Evolutionary conservation across 371 early-diverging fungal species (phyloP), one percentile per base, ranked within the genome.

Genomic region (Synchytrium microbalum): DNA sequence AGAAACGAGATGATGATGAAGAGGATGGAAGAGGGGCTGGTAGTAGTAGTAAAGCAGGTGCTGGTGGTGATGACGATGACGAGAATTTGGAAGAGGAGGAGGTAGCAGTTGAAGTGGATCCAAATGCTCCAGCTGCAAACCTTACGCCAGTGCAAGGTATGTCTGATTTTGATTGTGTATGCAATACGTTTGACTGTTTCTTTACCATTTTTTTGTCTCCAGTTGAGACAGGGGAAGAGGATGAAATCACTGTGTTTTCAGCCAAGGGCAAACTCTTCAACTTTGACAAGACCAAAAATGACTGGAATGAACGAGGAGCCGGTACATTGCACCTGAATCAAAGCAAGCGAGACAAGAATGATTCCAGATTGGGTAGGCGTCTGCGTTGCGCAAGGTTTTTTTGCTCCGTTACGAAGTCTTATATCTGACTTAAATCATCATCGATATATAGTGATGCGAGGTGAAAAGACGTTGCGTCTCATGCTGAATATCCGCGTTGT

Each of bases 161-260:
- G n/a, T n/a, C n/a, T n/a, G n/a, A n/a, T n/a, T n/a, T n/a, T n/a
- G n/a, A n/a, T n/a, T n/a, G n/a, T n/a, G n/a, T n/a, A n/a, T n/a
- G n/a, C n/a, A n/a, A n/a, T n/a, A n/a, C n/a, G n/a, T n/a, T n/a
- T n/a, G n/a, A n/a, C n/a, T n/a, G n/a, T n/a, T n/a, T n/a, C n/a
- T n/a, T n/a, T n/a, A n/a, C n/a, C n/a, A n/a, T n/a, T n/a, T n/a
- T n/a, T n/a, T n/a, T n/a, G n/a, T n/a, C n/a, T n/a, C n/a, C n/a
- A 72, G 70, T 60, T 3, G 63, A 54, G 29, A 73, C 70, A 24
- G 69, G 68, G 25, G 70, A 73, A 59, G 70, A 73, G 27, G 68
- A 66, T 28, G 70, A 70, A 66, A 59, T 53, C 19, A 60, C 55
- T 31, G 26, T 73, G 14, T 30, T 65, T 28, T 13, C 68, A 69